Evolutionary conservation across 495 filamentous ascomycete species (phyloP), one percentile per base, ranked within the genome.

Genomic region (Talaromyces wortmannii): DNA sequence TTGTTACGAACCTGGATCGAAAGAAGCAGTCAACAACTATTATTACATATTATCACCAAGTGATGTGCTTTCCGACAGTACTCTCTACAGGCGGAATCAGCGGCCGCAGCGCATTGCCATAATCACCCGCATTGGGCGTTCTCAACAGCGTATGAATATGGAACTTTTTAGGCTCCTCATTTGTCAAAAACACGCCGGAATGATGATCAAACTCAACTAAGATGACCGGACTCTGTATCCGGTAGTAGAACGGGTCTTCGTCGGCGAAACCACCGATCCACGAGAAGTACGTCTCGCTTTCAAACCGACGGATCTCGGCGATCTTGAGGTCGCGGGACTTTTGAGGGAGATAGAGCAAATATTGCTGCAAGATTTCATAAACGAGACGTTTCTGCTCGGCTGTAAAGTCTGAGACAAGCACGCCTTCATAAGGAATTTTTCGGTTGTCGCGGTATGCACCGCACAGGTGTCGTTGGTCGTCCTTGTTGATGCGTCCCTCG

Each of bases 201-300:
- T 92, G 88, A 61, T 88, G 85, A 62, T 92, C 88, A 65, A 92
- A 87, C 75, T 91, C 88, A 48, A 84, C 70, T 33, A 90, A 67
- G 12, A 88, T 70, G 1, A 90, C 84, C 0, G 87, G 86, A 59
- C 80, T 88, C 68, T 90, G 87, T 15, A 92, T 77, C 4, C 87
- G 77, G 60, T 83, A 92, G 62, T 92, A 91, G 61, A 88, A 91
- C 6, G 87, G 74, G 62, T 89, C 84, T 2, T 79, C 71, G 47
- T 88, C 78, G 6, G 76, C 82, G 55, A 66, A 81, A 0, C 79
- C 83, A 7, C 88, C 88, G 57, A 90, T 89, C 87, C 87, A 91
- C 58, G 76, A 76, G 59, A 89, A 91, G 58, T 85, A 85, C 55
- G 86, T 91, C 76, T 90, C 84, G 42, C 64, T 62, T 45, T 85